phyloP scores from a whole-genome alignment of 2,329 filamentous ascomycete species.

The Neophaeococcomyces mojaviensis region DNA sequence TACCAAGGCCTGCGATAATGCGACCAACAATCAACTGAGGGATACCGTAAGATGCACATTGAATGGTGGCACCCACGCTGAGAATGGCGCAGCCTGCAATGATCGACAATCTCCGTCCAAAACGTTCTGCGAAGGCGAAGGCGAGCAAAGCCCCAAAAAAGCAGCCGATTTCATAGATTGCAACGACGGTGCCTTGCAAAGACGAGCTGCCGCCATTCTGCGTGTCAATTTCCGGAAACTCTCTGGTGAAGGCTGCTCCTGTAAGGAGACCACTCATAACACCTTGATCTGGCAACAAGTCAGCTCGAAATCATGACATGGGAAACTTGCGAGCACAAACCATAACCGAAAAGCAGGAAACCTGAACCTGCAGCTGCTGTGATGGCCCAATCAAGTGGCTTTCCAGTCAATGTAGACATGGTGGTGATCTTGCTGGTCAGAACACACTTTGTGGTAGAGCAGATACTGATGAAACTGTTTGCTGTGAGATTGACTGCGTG shows the following conservation, averaged over 20 bases:
- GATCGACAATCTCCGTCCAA: constrained; percentile 39
- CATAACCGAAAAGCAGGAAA: constrained; percentile 35
- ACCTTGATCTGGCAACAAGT: constrained; percentile 33
- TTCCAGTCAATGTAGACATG: no score
- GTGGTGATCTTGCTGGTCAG: no score
- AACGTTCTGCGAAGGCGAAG: constrained; percentile 45
- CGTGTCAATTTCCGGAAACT: constrained; percentile 47
- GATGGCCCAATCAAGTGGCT: constrained; percentile 36
- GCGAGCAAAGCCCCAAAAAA: constrained; percentile 44
- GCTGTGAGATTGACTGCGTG: no score
- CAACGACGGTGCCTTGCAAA: constrained; percentile 24
- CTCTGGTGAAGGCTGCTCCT: constrained; percentile 51
- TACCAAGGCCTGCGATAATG: constrained; percentile 35
- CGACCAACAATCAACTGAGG: constrained; percentile 40
- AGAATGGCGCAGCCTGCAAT: constrained; percentile 34
- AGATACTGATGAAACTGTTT: no score
- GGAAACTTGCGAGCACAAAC: constrained; percentile 32
- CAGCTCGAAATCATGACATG: constrained; percentile 28
- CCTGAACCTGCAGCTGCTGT: constrained; percentile 38
- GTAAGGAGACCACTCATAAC: constrained; percentile 71
- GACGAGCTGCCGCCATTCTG: constrained; percentile 11
- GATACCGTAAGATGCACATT: constrained; percentile 32
- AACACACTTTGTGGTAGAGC: no score
- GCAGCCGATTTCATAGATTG: constrained; percentile 42
- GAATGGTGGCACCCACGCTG: constrained; percentile 38